Percentiles rank a stretch among this genome's conserved stretches.
These are phyloP conservation scores for Colletotrichum kahawae DNA, from an alignment of 2,329 filamentous ascomycete species.

Conservation along the genomic window DNA sequence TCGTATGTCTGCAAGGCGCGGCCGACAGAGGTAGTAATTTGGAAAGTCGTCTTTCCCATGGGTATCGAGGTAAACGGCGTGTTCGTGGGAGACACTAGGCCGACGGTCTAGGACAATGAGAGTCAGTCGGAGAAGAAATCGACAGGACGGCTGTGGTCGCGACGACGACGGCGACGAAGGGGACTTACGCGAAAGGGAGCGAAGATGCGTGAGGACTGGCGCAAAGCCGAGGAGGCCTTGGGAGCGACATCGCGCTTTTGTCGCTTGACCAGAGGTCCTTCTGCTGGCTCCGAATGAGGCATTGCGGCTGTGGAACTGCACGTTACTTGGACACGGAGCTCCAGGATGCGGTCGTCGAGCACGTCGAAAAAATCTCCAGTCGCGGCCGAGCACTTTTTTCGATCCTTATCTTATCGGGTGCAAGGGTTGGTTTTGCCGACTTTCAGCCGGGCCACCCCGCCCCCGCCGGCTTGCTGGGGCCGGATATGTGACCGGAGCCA, in stretches of 20 bases:
- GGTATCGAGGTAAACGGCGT: conserved; percentile 91
- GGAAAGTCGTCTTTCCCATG: conserved; percentile 92
- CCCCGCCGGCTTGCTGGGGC: not conserved
- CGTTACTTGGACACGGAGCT: not conserved
- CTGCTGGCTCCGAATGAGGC: conserved; percentile 60
- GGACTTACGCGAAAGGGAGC: conserved; percentile 83
- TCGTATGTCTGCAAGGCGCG: conserved; percentile 95
- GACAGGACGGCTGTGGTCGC: not conserved
- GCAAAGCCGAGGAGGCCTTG: conserved; percentile 41
- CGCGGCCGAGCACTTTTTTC: not conserved
- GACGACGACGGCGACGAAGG: not conserved
- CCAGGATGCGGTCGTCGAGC: conserved; percentile 3
- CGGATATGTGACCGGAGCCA: not conserved
- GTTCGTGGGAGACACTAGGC: conserved; percentile 86
- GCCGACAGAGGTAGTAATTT: conserved; percentile 95
- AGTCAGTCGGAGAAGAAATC: not conserved
- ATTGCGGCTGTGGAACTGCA: conserved; percentile 38
- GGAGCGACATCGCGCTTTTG: conserved; percentile 65
- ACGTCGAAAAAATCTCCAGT: not conserved
- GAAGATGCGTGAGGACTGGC: conserved; percentile 78
- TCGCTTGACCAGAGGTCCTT: conserved; percentile 74
- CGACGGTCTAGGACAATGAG: conserved; percentile 71
- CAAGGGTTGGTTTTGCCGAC: not conserved
- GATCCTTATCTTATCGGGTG: conserved; percentile 15
- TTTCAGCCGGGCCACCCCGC: not conserved